Evolutionary conservation across 176 grass and related monocot species (phyloP), one percentile per base, ranked within the genome.

Genomic region (Cenchrus americanus): DNA sequence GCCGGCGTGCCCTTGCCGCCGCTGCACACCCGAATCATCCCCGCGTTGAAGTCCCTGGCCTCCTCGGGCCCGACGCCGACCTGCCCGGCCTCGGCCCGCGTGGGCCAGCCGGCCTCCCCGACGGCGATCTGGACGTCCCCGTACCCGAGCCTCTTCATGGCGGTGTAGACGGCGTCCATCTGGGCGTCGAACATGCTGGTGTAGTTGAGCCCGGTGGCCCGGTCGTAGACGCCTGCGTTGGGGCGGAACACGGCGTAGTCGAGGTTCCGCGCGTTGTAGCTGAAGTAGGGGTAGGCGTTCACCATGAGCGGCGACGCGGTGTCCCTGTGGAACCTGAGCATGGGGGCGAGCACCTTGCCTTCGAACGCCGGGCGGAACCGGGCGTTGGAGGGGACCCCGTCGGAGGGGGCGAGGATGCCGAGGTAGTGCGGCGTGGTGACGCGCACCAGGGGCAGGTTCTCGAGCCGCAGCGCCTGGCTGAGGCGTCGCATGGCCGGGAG

Each of bases 251-350:
- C 49, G 2, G 95, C 92, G 87, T 93, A 98, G 75, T 91, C 26
- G 21, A 98, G 84, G 7, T 54, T 93, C 42, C 54, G 6, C 0
- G 82, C 57, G 32, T 37, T 68, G 90, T 98, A 98, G 60, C 86
- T 86, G 80, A 98, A 98, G 92, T 98, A 98, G 24, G 95, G 92
- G 88, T 98, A 98, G 0, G 92, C 85, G 79, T 98, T 98, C 0
- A 98, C 87, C 77, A 95, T 88, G 87, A 98, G 91, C 0, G 92
- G 95, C 0, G 91, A 79, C 0, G 83, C 73, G 0, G 89, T 88
- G 27, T 89, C 85, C 42, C 80, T 82, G 92, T 84, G 92, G 88
- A 98, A 92, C 41, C 66, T 80, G 30, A 98, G 95, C 92, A 98
- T 95, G 0, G 92, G 92, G 0, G 76, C 40, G n/a, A 95, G 91